Evolutionary conservation across 768 basidiomycete genomes (phyloP), one percentile per base, ranked within the genome.

Genomic region (Boletus eberwhitei): DNA sequence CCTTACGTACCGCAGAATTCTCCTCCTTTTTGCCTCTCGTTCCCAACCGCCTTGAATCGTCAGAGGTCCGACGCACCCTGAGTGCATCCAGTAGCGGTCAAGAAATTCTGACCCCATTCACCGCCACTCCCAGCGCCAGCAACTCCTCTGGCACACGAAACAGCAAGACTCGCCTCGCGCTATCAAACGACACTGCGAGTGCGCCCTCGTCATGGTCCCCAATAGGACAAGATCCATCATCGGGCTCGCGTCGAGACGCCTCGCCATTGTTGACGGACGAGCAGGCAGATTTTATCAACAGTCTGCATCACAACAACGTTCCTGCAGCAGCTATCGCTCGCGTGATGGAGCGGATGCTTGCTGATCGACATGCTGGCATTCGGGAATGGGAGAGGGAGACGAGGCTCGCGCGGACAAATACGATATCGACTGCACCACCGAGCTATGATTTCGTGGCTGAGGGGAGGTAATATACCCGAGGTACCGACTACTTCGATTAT

Each of bases 231-330:
- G 38, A 34, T 24, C 32, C 50, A 4, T 45, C 45, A 8, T 34
- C 48, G 5, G 35, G 8, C 38, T 37, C 40, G 9, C 45, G 40
- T 3, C 60, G 39, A 21, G 55, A 54, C 17, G 21, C 39, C 32
- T 54, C 55, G 16, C 62, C 53, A 5, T 41, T 49, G 34, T 50
- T 67, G 38, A 67, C 58, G 5, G 65, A 66, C 48, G 60, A 62
- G 44, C 62, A 67, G 16, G 65, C 64, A 11, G 65, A 66, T 35
- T 64, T 67, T 34, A 59, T 64, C 47, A 60, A 62, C 24, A 55
- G 53, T 26, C 41, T 67, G 19, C 54, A 64, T 48, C 63, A 41
- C 6, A 67, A 57, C 34, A 61, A 67, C 4, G 52, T 67, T 6
- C 61, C 59, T 22, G 63, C 61, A 11, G 59, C 61, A 21, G 60